Conservation (phyloP, 1,284 basidiomycete species). For the Ustilago esculenta region DNA sequence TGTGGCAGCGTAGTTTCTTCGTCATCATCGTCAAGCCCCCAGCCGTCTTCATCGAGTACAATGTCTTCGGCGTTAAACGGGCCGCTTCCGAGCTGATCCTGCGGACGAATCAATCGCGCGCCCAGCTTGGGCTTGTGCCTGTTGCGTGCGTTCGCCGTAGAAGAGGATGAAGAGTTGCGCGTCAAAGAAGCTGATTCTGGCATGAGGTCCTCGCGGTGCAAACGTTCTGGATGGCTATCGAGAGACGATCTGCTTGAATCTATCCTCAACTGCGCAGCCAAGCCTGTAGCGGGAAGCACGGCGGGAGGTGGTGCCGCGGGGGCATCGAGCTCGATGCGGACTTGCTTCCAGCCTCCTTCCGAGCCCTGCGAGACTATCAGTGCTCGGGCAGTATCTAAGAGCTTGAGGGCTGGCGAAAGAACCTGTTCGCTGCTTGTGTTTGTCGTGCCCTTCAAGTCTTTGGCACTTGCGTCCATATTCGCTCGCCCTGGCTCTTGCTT, state of each 20-base stretch:
- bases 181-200: slow-evolving; percentile 21
- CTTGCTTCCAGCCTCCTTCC: slow-evolving; percentile 38
- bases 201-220: slow-evolving; percentile 14
- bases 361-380: slow-evolving; percentile 25
- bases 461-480: neutral
- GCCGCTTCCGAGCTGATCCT: slow-evolving; percentile 56
- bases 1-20: slow-evolving; percentile 1
- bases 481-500: neutral
- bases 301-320: slow-evolving; percentile 21
- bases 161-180: slow-evolving; percentile 36
- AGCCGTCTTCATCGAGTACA: slow-evolving; percentile 36
- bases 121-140: slow-evolving; percentile 44
- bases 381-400: slow-evolving; percentile 30
- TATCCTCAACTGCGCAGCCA: neutral
- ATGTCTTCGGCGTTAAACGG: slow-evolving; percentile 51
- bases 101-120: slow-evolving; percentile 48
- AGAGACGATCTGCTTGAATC: slow-evolving; percentile 14
- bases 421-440: neutral
- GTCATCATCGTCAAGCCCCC: slow-evolving; percentile 56
- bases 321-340: slow-evolving; percentile 27
- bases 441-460: neutral
- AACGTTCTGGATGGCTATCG: slow-evolving; percentile 14
- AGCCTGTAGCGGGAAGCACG: neutral
- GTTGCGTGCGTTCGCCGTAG: slow-evolving; percentile 16
- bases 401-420: slow-evolving; percentile 24